Conservation (phyloP, 2,329 filamentous ascomycete genomes). For the Cephalotrichum gorgonifer region DNA sequence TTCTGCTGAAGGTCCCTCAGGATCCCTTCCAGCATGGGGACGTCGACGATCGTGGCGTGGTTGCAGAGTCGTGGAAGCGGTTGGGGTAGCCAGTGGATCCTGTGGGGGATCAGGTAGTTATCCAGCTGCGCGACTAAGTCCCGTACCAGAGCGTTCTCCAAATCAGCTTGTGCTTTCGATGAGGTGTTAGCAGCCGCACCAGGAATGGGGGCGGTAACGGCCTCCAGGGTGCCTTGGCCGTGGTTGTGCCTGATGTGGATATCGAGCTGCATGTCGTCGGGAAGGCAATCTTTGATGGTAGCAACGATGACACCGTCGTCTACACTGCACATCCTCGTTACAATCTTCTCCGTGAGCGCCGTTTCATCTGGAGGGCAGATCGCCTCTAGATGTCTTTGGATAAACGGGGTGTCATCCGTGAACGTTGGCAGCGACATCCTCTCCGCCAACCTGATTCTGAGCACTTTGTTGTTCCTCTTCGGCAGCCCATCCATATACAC, state of each 20-base stretch:
- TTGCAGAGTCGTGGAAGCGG: constrained; percentile 20
- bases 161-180: not conserved
- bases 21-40: constrained; percentile 21
- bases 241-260: constrained; percentile 6
- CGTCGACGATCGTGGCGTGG: constrained; percentile 20
- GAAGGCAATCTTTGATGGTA: constrained; percentile 11
- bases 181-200: too few species aligned
- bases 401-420: constrained; percentile 30
- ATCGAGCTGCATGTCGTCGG: constrained; percentile 5
- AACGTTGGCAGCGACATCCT: constrained; percentile 32
- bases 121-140: constrained; percentile 9
- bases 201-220: not conserved
- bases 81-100: constrained; percentile 19
- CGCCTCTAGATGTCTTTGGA: constrained; percentile 37
- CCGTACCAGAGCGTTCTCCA: constrained; percentile 6
- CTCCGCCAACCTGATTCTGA: constrained; percentile 40
- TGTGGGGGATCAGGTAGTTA: constrained; percentile 27
- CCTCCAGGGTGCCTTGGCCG: constrained; percentile 7
- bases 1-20: constrained; percentile 15
- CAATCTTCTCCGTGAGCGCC: constrained; percentile 29
- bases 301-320: constrained; percentile 16
- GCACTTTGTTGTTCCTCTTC: constrained; percentile 46
- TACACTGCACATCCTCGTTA: constrained; percentile 20
- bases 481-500: constrained; percentile 45
- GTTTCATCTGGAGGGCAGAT: constrained; percentile 37